These are phyloP conservation scores for Sclerotinia borealis DNA, from an alignment of 2,329 filamentous ascomycete species.

Conservation along the genomic window DNA sequence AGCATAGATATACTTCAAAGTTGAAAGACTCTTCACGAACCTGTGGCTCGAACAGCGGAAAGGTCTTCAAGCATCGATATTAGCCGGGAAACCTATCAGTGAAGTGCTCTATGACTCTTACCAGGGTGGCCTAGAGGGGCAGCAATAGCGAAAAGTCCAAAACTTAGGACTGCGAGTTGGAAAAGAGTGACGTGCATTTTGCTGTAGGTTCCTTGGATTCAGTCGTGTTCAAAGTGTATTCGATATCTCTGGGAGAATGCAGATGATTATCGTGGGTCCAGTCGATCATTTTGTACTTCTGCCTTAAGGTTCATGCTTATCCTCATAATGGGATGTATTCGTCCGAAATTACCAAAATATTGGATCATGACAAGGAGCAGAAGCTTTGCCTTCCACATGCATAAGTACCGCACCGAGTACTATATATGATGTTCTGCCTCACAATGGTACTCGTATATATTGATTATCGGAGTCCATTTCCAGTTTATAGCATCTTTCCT, in stretches of 20 bases:
- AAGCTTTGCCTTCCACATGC: slow-evolving; percentile 4
- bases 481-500: background rate
- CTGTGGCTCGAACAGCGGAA: background rate
- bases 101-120: background rate
- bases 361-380: background rate
- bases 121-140: background rate
- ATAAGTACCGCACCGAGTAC: slow-evolving; percentile 1
- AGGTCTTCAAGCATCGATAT: background rate
- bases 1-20: background rate
- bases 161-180: background rate
- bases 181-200: background rate
- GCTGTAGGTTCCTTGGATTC: background rate
- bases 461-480: background rate
- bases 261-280: background rate
- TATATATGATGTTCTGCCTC: background rate
- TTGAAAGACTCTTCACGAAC: background rate
- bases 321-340: background rate
- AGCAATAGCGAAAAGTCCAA: slow-evolving; percentile 1
- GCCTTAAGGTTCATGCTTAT: background rate
- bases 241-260: background rate
- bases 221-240: background rate
- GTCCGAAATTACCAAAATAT: background rate
- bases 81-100: background rate
- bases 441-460: background rate
- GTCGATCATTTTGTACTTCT: background rate